Base-by-base conservation (phyloP, 1,139 yeast genomes). In the Taphrina populina region DNA sequence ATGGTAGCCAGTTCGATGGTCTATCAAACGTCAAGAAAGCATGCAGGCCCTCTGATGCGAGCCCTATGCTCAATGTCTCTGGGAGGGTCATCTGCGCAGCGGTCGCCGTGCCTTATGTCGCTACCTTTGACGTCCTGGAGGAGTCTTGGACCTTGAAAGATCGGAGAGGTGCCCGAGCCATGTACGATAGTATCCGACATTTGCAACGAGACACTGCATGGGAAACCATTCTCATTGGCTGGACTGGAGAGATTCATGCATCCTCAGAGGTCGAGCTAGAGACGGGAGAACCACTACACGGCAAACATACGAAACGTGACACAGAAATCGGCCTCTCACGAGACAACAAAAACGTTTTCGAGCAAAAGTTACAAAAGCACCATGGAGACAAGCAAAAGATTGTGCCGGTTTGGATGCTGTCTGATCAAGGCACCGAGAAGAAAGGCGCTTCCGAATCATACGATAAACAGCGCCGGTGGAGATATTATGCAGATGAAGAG, bases 181-280 rank as follows among this genome's bases (percentile, higher is more conserved):
- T 90, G 52, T 84, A 84, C 66, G 81, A 95, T 5, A 82, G 95
- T 3, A 79, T 85, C 61, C 75, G 76, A 61, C 83, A 79, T 65
- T 72, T 92, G 58, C 76, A 62, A 7, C 78, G 81, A 51, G 80
- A 80, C 43, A 78, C 88, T 0, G 79, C 81, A 20, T 92, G 96
- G 94, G 94, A 88, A 62, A 83, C 90, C 45, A 86, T 88, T 62
- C 72, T 88, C 59, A 82, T 94, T 56, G 96, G 90, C 1, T 94
- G 99, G 99, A 85, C 96, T 0, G 98, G 98, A 24, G 97, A 88
- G 69, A 74, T 88, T 61, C 74, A 75, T 57, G 72, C 75, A 58
- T 70, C 72, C 57, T 67, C 69, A 51, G 68, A 64, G 54, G 60
- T 65, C 44, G 64, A 64, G 56, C 21, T 15, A 10, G 43, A 34